Conservation (phyloP, 73 alveolate genomes). For the Blepharisma stoltei region DNA sequence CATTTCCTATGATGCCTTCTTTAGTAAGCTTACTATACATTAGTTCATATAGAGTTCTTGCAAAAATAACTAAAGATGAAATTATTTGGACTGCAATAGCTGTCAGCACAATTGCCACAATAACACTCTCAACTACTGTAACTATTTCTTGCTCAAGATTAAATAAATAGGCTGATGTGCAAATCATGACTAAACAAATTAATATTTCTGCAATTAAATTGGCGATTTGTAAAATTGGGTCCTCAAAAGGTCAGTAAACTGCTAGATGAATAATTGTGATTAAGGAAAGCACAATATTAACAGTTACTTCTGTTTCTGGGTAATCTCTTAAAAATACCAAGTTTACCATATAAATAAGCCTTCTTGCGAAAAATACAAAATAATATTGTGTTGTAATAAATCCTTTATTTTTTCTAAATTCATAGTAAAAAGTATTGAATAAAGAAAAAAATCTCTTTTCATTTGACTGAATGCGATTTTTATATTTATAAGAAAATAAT, state of each 20-base stretch:
- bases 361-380: background rate
- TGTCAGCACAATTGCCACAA: background rate
- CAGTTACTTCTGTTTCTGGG: background rate
- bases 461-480: background rate
- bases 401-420: constrained; percentile 10
- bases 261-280: background rate
- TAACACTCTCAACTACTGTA: background rate
- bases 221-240: background rate
- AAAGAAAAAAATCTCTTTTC: background rate
- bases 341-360: background rate
- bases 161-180: background rate
- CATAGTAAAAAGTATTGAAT: constrained; percentile 1
- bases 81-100: background rate
- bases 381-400: constrained; percentile 13
- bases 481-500: background rate
- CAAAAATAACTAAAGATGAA: background rate
- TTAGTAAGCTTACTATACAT: too few species aligned
- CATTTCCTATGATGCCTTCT: too few species aligned
- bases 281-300: background rate
- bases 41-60: background rate
- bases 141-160: background rate
- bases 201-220: background rate
- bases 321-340: background rate
- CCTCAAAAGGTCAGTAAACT: background rate
- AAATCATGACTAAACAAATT: background rate